These are phyloP conservation scores for Neophaeococcomyces aloes DNA, from an alignment of 2,329 filamentous ascomycete species.

Conservation along the genomic window DNA sequence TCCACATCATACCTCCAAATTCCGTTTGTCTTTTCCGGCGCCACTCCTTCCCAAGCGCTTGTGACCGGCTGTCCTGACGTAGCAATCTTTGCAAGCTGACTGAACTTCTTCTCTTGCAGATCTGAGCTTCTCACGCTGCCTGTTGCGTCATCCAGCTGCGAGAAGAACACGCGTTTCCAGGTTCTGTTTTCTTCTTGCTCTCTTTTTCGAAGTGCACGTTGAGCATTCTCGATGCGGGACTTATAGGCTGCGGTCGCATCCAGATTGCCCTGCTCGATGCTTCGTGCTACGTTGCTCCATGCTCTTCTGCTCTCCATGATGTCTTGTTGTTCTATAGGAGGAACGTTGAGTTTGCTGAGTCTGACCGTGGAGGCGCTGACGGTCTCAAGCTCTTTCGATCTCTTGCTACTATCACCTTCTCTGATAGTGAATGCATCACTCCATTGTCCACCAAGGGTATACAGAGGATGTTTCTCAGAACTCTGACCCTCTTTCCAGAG, in stretches of 20 bases:
- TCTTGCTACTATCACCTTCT: conserved; percentile 31
- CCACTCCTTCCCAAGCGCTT: conserved; percentile 35
- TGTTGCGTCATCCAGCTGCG: conserved; percentile 18
- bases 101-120: conserved; percentile 29
- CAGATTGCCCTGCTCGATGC: conserved; percentile 75
- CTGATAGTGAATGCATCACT: conserved; percentile 34
- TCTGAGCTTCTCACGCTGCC: conserved; percentile 20
- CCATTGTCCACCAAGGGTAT: conserved; percentile 85
- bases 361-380: conserved; percentile 47
- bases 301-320: conserved; percentile 78
- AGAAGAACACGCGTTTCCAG: conserved; percentile 83
- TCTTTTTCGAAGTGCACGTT: conserved; percentile 64
- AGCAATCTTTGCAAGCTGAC: conserved; percentile 33
- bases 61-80: conserved; percentile 23
- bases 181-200: conserved; percentile 63
- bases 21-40: conserved; percentile 57
- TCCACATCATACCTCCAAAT: conserved; percentile 58
- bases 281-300: conserved; percentile 76
- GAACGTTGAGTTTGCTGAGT: conserved; percentile 58
- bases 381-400: conserved; percentile 38
- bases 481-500: conserved; percentile 59
- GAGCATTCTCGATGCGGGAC: conserved; percentile 79
- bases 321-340: conserved; percentile 69
- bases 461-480: conserved; percentile 54
- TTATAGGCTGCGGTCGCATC: conserved; percentile 71